These are phyloP conservation scores for Sistotremastrum niveocremeum DNA, from an alignment of 768 basidiomycete species.

Conservation along the genomic window DNA sequence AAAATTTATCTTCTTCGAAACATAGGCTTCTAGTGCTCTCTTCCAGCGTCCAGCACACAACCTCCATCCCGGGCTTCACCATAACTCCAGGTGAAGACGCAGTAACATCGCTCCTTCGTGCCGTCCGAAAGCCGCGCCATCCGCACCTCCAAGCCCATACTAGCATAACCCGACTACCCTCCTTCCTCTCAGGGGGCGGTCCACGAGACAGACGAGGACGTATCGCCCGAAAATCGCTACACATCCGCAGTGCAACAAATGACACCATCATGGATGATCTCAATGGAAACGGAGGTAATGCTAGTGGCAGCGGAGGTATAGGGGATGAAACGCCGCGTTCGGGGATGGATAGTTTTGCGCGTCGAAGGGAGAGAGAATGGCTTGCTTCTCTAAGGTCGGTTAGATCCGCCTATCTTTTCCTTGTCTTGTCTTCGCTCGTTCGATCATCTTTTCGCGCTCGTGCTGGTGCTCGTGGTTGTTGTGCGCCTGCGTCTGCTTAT, in stretches of 20 bases:
- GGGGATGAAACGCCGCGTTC: background rate
- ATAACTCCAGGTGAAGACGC: slow-evolving; percentile 52
- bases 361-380: too few species aligned
- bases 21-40: slow-evolving; percentile 61
- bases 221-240: slow-evolving; percentile 36
- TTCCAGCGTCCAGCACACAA: slow-evolving; percentile 46
- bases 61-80: slow-evolving; percentile 42
- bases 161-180: slow-evolving; percentile 33
- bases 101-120: slow-evolving; percentile 48
- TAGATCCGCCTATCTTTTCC: too few species aligned
- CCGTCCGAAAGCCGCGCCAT: slow-evolving; percentile 38
- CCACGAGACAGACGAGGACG: slow-evolving; percentile 72
- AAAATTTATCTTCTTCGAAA: background rate
- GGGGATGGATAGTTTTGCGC: background rate
- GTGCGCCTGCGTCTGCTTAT: too few species aligned
- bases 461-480: too few species aligned
- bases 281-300: background rate
- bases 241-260: background rate
- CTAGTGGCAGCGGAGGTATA: background rate
- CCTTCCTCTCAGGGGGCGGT: slow-evolving; percentile 56
- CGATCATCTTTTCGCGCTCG: too few species aligned
- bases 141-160: slow-evolving; percentile 10
- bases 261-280: slow-evolving; percentile 1
- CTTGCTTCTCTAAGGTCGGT: too few species aligned
- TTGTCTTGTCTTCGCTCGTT: too few species aligned